Percentiles rank a stretch among this genome's conserved stretches.
Evolutionary conservation across 2,329 filamentous ascomycete species (phyloP).

Genomic region (Venturia aucupariae): DNA sequence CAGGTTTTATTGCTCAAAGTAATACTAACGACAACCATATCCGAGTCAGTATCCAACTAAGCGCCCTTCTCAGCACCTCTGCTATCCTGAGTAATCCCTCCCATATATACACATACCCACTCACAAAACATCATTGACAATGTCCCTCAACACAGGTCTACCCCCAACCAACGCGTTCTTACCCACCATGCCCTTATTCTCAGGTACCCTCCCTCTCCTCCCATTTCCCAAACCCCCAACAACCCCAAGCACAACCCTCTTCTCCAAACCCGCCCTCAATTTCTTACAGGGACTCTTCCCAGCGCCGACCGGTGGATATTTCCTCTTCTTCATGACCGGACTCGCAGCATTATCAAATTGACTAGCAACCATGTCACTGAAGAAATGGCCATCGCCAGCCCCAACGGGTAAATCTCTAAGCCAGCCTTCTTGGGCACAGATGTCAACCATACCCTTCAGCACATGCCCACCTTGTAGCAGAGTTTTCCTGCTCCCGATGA

Average conservation of each 20-base stretch:
- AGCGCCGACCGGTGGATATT: background rate
- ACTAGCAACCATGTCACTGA: conserved; percentile 44
- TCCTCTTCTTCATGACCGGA: background rate
- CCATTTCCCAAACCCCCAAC: background rate
- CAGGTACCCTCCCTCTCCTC: conserved; percentile 40
- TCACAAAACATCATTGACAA: conserved; percentile 55
- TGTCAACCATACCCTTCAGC: conserved; percentile 61
- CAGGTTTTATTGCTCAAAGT: too few species aligned
- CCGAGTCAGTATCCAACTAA: too few species aligned
- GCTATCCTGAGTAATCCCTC: too few species aligned
- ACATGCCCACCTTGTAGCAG: conserved; percentile 59
- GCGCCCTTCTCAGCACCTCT: too few species aligned
- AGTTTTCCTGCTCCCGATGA: conserved; percentile 74
- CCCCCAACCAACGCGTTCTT: conserved; percentile 51
- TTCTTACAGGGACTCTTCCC: background rate
- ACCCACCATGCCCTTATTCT: conserved; percentile 50
- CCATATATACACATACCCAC: too few species aligned
- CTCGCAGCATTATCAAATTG: conserved; percentile 25
- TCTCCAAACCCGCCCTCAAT: background rate
- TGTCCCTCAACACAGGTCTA: conserved; percentile 62
- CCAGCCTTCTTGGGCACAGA: conserved; percentile 77
- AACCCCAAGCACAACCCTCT: background rate
- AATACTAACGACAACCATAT: too few species aligned
- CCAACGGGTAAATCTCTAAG: conserved; percentile 59
- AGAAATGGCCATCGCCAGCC: conserved; percentile 59